Conservation (phyloP, 306 rosid genomes). For the Glycine soja region DNA sequence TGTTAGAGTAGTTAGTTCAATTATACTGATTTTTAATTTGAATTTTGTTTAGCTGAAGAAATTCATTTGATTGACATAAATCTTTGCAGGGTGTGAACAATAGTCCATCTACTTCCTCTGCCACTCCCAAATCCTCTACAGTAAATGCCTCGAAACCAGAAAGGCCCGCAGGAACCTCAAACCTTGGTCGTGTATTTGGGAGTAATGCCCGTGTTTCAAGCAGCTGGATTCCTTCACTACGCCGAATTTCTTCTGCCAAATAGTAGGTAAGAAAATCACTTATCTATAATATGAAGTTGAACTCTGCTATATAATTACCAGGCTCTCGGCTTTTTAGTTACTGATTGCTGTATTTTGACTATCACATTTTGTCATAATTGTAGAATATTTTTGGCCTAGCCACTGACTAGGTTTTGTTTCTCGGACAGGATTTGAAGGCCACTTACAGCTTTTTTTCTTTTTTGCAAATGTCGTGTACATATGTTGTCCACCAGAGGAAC, state of each 20-base stretch:
- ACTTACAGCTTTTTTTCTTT: constrained; percentile 12
- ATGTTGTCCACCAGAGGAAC: constrained; percentile 31
- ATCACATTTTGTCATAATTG: constrained; percentile 1
- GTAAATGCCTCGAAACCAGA: constrained; percentile 52
- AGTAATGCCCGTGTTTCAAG: constrained; percentile 59
- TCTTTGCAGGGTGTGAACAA: constrained; percentile 58
- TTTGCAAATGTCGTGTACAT: constrained; percentile 20
- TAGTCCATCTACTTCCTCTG: constrained; percentile 55
- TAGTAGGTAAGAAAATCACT: constrained; percentile 49
- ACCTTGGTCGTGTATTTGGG: constrained; percentile 54
- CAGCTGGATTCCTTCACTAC: constrained; percentile 65
- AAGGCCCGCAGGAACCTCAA: constrained; percentile 46
- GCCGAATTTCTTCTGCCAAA: constrained; percentile 65
- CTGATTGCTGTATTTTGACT: constrained; percentile 15
- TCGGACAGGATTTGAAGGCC: constrained; percentile 40
- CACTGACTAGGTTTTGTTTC: constrained; percentile 35
- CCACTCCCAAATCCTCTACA: constrained; percentile 42
- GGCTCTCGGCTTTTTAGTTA: constrained; percentile 7
- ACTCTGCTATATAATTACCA: constrained; percentile 9
- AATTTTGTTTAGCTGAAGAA: constrained; percentile 33
- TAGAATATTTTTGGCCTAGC: constrained; percentile 34
- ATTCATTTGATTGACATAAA: constrained; percentile 39
- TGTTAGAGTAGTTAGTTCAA: constrained; percentile 38
- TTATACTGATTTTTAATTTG: constrained; percentile 7
- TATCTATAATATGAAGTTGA: constrained; percentile 19